A percentile compares a stretch with the other conserved stretches of the same genome.
Conservation (phyloP, 352 stramenopile genomes). For the Pythium chondricola region DNA sequence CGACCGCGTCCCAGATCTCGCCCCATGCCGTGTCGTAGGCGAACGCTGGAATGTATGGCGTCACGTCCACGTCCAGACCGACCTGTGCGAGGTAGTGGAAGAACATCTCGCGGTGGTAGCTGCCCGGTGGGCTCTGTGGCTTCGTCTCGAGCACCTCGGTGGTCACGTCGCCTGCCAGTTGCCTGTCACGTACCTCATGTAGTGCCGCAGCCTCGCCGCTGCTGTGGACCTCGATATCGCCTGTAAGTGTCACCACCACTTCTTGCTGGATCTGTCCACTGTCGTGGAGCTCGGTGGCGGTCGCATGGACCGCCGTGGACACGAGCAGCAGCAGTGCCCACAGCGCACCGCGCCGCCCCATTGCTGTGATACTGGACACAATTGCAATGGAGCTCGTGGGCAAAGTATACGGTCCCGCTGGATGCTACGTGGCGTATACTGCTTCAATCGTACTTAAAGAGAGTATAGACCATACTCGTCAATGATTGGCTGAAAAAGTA, state of each 20-base stretch:
- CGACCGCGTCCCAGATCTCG: conserved; percentile 48
- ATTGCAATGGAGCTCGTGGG: conserved; percentile 2
- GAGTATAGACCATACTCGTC: conserved; percentile 7
- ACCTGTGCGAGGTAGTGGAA: conserved; percentile 13
- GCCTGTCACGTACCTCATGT: background rate
- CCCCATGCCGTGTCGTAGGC: conserved; percentile 49
- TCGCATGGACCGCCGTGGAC: background rate
- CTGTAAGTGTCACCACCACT: conserved; percentile 4
- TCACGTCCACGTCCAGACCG: conserved; percentile 12
- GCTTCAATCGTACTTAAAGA: conserved; percentile 8
- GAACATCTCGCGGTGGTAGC: conserved; percentile 15
- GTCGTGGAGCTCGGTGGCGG: background rate
- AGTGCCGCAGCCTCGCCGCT: background rate
- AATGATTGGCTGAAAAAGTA: conserved; percentile 4
- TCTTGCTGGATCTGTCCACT: background rate
- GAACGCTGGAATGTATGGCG: conserved; percentile 35
- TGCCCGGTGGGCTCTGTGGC: background rate
- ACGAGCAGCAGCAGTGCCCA: conserved; percentile 10
- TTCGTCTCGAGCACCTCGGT: no score
- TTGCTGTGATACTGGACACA: background rate
- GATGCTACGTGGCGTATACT: conserved; percentile 14
- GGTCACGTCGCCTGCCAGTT: no score
- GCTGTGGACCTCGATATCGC: background rate
- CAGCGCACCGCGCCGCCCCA: conserved; percentile 6
- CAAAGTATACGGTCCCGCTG: no score